These are phyloP conservation scores for Nepenthes mirabilis DNA, from an alignment of 148 eudicot species.

Conservation along the genomic window DNA sequence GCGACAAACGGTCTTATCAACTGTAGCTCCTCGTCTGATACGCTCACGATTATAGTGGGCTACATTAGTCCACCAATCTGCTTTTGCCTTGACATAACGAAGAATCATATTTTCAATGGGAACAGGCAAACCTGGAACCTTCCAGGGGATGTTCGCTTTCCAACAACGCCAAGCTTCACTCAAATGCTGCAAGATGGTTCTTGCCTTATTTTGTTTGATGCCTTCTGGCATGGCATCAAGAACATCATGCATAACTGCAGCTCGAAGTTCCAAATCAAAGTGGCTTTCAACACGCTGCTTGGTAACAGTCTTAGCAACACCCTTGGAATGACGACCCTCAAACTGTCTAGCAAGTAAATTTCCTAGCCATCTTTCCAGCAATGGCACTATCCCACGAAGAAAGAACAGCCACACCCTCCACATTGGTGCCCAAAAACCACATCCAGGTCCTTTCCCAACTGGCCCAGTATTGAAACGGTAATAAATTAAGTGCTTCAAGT, in stretches of 20 bases:
- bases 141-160: slow-evolving; percentile 99
- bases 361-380: slow-evolving; percentile 96
- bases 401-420: slow-evolving; percentile 99
- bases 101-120: slow-evolving; percentile 99
- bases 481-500: slow-evolving; percentile 92
- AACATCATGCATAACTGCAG: slow-evolving; percentile 99
- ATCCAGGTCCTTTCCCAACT: slow-evolving; percentile 99
- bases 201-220: slow-evolving; percentile 92
- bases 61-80: slow-evolving; percentile 99
- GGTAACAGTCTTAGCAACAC: slow-evolving; percentile 98
- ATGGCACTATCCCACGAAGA: slow-evolving; percentile 97
- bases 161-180: slow-evolving; percentile 99
- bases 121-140: slow-evolving; percentile 97
- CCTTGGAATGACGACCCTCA: slow-evolving; percentile 98
- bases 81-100: slow-evolving; percentile 98
- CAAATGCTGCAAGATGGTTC: slow-evolving; percentile 94
- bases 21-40: slow-evolving; percentile 98
- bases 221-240: slow-evolving; percentile 99
- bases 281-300: slow-evolving; percentile 99
- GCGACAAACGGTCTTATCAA: slow-evolving; percentile 96
- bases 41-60: slow-evolving; percentile 99
- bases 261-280: slow-evolving; percentile 98
- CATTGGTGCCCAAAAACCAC: slow-evolving; percentile 99
- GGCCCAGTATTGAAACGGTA: slow-evolving; percentile 99
- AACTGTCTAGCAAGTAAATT: slow-evolving; percentile 94